Evolutionary conservation across 768 basidiomycete genomes (phyloP), one percentile per base, ranked within the genome.

Genomic region (Hysterangium stoloniferum): DNA sequence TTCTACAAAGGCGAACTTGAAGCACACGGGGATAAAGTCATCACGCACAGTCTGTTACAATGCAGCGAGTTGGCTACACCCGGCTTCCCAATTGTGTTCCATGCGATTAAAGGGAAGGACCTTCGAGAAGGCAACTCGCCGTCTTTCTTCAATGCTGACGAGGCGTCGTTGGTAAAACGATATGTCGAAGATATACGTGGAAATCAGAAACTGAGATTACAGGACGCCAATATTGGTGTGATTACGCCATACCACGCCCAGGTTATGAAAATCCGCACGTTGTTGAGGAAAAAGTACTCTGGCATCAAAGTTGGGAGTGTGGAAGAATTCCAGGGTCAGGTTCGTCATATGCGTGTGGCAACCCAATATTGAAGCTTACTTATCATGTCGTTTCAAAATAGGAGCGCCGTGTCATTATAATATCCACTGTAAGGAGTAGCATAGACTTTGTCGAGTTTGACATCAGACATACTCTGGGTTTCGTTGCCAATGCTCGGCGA

Each of bases 361-460:
- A 15, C 20, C 8, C 17, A 17, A 47, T 9, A 9, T 29, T 43
- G 33, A 12, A 4, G 17, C 19, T 34, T 7, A n/a, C 20, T 43
- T 4, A 45, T 32, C 19, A n/a, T 33, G 25, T n/a, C 27, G 8
- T 4, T 31, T 25, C 2, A 29, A 19, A 37, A 11, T 48, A 80
- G 77, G 78, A 80, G 66, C 74, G 77, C 19, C 67, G 70, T 0
- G 71, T 78, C 7, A 78, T 80, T 33, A 75, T 80, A 41, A 72
- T 80, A 9, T 79, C 77, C 2, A 78, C 78, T 1, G 79, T 80
- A 1, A 62, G 79, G 52, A 79, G 78, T 57, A 78, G 73, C 56
- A 65, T 61, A 2, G 68, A 77, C 22, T 75, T 69, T 46, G 63
- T 79, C 15, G 64, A 71, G 13, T 72, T 69, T 24, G 78, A 79